A percentile compares a stretch with the other conserved stretches of the same genome.
These are phyloP conservation scores for Ganoderma lingzhi DNA, from an alignment of 1,284 basidiomycete species.

Conservation along the genomic window DNA sequence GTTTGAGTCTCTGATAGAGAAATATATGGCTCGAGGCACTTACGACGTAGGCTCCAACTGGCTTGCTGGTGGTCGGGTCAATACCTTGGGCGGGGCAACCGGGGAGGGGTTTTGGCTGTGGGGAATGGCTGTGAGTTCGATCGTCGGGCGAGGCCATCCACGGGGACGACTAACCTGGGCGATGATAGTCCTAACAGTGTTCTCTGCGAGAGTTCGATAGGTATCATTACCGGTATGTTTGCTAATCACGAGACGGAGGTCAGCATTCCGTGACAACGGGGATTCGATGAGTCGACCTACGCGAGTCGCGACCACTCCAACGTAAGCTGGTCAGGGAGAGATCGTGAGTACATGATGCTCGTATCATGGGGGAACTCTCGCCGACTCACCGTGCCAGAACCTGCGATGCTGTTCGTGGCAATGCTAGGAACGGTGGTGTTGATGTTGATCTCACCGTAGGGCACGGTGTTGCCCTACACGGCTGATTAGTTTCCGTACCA, in stretches of 20 bases:
- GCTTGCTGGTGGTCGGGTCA: constrained; percentile 60
- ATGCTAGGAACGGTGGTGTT: constrained; percentile 51
- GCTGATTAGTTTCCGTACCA: not conserved
- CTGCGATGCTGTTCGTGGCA: constrained; percentile 66
- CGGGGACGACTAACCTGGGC: constrained; percentile 35
- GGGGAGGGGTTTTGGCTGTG: constrained; percentile 52
- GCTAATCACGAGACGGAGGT: constrained; percentile 35
- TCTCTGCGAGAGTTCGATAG: constrained; percentile 60
- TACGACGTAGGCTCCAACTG: constrained; percentile 68
- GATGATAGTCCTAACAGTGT: constrained; percentile 58
- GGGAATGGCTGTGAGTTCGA: not conserved
- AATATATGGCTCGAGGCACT: constrained; percentile 37
- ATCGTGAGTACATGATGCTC: not conserved
- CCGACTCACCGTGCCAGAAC: constrained; percentile 69
- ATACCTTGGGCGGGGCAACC: constrained; percentile 60
- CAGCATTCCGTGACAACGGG: not conserved
- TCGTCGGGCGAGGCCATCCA: no score
- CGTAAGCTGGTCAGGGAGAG: constrained; percentile 46
- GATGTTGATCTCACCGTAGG: constrained; percentile 63
- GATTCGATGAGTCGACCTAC: constrained; percentile 30
- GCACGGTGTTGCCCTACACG: constrained; percentile 56
- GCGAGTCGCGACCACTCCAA: constrained; percentile 53
- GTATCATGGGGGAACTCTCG: no score
- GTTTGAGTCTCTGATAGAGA: not conserved
- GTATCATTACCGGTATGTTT: constrained; percentile 66